phyloP scores from a whole-genome alignment of 805 yeast species.

The Nakazawaea sp. region DNA sequence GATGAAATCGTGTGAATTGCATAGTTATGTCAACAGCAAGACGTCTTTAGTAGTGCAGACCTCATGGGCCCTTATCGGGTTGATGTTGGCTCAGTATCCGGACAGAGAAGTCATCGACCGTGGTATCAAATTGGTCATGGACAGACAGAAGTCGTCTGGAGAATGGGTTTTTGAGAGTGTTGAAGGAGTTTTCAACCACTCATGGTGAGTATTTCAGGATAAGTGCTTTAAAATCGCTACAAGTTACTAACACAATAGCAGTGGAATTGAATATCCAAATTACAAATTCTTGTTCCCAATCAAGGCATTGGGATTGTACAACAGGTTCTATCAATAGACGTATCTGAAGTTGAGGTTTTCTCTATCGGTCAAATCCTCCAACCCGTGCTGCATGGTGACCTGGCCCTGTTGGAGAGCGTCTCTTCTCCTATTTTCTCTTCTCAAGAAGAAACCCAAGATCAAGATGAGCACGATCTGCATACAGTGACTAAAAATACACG shows the following conservation, averaged over 20 bases:
- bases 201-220: slow-evolving; percentile 23
- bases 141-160: slow-evolving; percentile 66
- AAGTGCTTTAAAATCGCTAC: not conserved
- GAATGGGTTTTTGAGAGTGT: slow-evolving; percentile 81
- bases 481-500: slow-evolving; percentile 10
- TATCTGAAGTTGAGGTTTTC: slow-evolving; percentile 19
- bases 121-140: slow-evolving; percentile 60
- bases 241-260: slow-evolving; percentile 15
- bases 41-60: slow-evolving; percentile 80
- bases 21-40: slow-evolving; percentile 59
- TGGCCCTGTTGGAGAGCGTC: slow-evolving; percentile 6
- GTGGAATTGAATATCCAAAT: slow-evolving; percentile 94
- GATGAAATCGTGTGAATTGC: slow-evolving; percentile 82
- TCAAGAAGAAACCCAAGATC: slow-evolving; percentile 4
- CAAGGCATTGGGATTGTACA: slow-evolving; percentile 81
- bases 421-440: slow-evolving; percentile 6
- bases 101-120: slow-evolving; percentile 48
- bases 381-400: slow-evolving; percentile 1
- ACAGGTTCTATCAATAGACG: slow-evolving; percentile 3
- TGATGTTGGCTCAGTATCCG: slow-evolving; percentile 78
- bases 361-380: slow-evolving; percentile 17
- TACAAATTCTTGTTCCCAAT: slow-evolving; percentile 86
- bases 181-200: slow-evolving; percentile 96
- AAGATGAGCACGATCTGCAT: slow-evolving; percentile 4
- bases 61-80: slow-evolving; percentile 84